Evolutionary conservation across 2,329 filamentous ascomycete genomes (phyloP).

Genomic region (Aureobasidium sp.): DNA sequence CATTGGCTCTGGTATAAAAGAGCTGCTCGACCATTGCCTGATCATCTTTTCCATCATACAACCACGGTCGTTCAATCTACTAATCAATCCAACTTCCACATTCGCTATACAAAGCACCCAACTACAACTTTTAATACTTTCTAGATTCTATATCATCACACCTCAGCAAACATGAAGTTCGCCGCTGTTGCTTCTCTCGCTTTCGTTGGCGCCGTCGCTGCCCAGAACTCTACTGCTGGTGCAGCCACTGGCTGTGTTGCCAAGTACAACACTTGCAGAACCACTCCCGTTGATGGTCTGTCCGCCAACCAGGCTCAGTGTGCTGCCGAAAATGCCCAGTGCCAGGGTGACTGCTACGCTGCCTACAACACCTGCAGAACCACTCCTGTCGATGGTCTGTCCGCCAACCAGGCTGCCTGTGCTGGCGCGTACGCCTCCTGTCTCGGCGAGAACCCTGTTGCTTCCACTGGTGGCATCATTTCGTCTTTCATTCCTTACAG

Average conservation of each 20-base stretch:
- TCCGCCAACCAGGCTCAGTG: conserved; percentile 12
- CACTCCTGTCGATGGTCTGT: neutral
- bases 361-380: neutral
- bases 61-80: neutral
- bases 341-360: conserved; percentile 10
- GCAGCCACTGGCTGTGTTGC: conserved; percentile 4
- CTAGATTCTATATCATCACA: neutral
- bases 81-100: neutral
- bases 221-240: conserved; percentile 7
- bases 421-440: conserved; percentile 1
- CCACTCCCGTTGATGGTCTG: neutral
- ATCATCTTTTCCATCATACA: neutral
- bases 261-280: neutral
- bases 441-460: conserved; percentile 6
- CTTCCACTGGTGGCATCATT: neutral
- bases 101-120: neutral
- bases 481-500: neutral
- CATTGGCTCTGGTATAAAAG: neutral
- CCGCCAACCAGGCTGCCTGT: conserved; percentile 17
- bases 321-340: neutral
- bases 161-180: conserved; percentile 9
- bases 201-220: conserved; percentile 3
- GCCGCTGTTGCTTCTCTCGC: neutral
- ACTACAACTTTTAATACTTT: conserved; percentile 1
- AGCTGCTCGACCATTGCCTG: neutral